Percentiles rank a stretch among this genome's conserved stretches.
These are phyloP conservation scores for Saturnispora mendoncae DNA, from an alignment of 805 yeast genomes.

Conservation along the genomic window DNA sequence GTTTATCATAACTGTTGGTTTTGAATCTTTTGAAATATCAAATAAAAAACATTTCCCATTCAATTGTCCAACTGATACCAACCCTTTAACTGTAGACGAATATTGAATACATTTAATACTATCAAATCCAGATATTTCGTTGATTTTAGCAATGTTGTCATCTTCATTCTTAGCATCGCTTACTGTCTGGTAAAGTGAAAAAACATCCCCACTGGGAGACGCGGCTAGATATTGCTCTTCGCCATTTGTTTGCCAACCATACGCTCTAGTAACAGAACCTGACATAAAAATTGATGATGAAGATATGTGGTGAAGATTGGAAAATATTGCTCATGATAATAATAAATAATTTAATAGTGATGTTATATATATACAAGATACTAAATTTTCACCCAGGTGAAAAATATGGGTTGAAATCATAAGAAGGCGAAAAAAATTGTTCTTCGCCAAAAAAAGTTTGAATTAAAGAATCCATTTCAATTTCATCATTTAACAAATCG, in stretches of 20 bases:
- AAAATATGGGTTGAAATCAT: slow-evolving; percentile 1
- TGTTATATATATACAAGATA: no score
- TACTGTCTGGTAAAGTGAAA: slow-evolving; percentile 53
- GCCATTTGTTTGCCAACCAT: slow-evolving; percentile 50
- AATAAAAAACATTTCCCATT: slow-evolving; percentile 59
- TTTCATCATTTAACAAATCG: neutral
- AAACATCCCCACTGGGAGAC: slow-evolving; percentile 75
- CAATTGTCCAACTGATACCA: slow-evolving; percentile 65
- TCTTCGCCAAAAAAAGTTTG: neutral
- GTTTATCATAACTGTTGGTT: slow-evolving; percentile 34
- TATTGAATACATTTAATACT: slow-evolving; percentile 60
- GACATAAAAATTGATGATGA: slow-evolving; percentile 30
- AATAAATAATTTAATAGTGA: no score
- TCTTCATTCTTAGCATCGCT: slow-evolving; percentile 32
- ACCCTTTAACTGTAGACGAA: slow-evolving; percentile 45
- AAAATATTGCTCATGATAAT: neutral
- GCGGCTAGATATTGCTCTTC: slow-evolving; percentile 54
- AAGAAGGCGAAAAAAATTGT: neutral
- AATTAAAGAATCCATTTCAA: slow-evolving; percentile 2
- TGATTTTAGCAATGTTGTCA: slow-evolving; percentile 43
- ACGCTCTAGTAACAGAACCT: slow-evolving; percentile 51
- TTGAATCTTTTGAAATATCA: slow-evolving; percentile 37
- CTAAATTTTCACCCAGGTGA: neutral
- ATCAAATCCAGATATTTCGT: slow-evolving; percentile 54
- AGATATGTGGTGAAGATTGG: neutral